Conservation (phyloP, 371 early-diverging fungal genomes). For the Fennellomyces sp. region DNA sequence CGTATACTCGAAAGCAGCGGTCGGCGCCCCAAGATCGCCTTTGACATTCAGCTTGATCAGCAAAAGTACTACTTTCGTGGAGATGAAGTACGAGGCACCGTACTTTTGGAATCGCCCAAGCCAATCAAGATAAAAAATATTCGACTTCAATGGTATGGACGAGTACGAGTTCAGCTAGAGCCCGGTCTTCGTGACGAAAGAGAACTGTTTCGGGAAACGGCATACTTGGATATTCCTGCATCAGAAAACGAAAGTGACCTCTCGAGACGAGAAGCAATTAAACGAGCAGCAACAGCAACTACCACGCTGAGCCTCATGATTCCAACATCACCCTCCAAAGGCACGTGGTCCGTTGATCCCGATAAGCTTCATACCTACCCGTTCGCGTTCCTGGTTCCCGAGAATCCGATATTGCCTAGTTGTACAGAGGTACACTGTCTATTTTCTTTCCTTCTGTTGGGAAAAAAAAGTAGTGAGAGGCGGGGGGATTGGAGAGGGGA, state of each 20-base stretch:
- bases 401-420: slow-evolving; percentile 24
- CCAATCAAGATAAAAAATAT: slow-evolving; percentile 13
- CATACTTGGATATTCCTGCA: slow-evolving; percentile 7
- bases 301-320: neutral
- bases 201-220: slow-evolving; percentile 10
- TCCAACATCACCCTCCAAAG: neutral
- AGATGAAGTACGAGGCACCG: slow-evolving; percentile 8
- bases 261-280: neutral
- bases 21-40: slow-evolving; percentile 2
- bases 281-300: neutral
- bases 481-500: too few species aligned
- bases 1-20: slow-evolving; percentile 11
- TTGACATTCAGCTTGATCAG: slow-evolving; percentile 13
- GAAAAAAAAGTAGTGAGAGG: neutral
- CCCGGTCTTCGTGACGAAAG: slow-evolving; percentile 13
- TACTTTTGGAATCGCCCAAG: slow-evolving; percentile 13
- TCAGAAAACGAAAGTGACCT: neutral
- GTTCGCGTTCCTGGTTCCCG: slow-evolving; percentile 20
- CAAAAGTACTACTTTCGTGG: slow-evolving; percentile 23
- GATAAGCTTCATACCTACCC: slow-evolving; percentile 20
- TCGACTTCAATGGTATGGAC: slow-evolving; percentile 11
- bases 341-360: slow-evolving; percentile 11
- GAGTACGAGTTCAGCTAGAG: slow-evolving; percentile 13
- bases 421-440: slow-evolving; percentile 23
- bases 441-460: neutral